Evolutionary conservation across 2,329 filamentous ascomycete species (phyloP).

Genomic region (Albophoma yamanashiensis): DNA sequence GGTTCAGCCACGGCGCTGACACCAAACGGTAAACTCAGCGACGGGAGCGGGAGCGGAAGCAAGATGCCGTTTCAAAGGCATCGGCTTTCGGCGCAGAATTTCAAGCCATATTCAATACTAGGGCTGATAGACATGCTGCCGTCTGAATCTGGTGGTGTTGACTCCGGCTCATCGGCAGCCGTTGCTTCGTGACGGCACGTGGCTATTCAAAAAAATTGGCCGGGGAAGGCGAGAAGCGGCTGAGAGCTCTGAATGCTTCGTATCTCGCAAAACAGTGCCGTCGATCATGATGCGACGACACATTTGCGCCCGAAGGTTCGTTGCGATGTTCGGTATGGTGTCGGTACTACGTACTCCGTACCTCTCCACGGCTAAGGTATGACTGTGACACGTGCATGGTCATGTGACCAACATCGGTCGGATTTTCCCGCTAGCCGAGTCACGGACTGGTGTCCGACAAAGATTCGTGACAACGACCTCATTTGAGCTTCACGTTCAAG

Average conservation of each 20-base stretch:
- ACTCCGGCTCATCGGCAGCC: not conserved
- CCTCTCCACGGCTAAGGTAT: not conserved
- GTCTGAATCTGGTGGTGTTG: not conserved
- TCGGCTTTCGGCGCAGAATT: not conserved
- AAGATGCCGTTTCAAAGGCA: not conserved
- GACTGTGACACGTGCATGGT: conserved; percentile 15
- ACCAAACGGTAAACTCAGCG: not conserved
- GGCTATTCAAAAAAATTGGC: too few relatives aligned
- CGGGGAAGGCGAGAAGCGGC: not conserved
- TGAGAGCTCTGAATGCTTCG: too few relatives aligned
- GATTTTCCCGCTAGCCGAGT: conserved; percentile 30
- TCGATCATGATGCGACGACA: not conserved
- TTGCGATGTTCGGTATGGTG: not conserved
- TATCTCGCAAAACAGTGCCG: not conserved
- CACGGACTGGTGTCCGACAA: conserved; percentile 28
- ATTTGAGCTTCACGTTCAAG: conserved; percentile 27
- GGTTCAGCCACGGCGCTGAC: not conserved
- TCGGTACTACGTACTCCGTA: not conserved
- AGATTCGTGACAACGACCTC: conserved; percentile 38
- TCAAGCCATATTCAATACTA: too few relatives aligned
- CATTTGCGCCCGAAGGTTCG: not conserved
- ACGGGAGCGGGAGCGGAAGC: not conserved
- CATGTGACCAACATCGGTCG: conserved; percentile 22
- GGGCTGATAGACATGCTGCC: not conserved
- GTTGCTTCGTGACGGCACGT: not conserved